Base-by-base conservation (phyloP, 202 grass and related monocot species). In the Saccharum hybrid region DNA sequence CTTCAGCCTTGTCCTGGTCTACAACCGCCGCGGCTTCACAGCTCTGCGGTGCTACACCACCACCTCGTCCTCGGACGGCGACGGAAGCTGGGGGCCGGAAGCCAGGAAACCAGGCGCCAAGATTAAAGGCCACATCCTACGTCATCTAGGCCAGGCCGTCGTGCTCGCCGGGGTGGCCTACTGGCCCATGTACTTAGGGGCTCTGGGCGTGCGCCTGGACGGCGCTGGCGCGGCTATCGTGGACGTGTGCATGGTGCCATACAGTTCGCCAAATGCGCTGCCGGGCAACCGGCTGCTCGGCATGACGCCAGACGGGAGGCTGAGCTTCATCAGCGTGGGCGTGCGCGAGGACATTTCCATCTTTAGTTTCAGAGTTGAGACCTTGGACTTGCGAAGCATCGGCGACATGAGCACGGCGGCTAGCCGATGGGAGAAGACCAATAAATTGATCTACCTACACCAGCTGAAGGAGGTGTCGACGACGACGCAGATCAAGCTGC, bases 181-280 rank as follows among this genome's bases (percentile, higher is more conserved):
- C 66, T 81, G 67, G 79, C 68, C 67, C 16, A 45, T 71, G 66
- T 9, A 43, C 34, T 52, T 21, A 6, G 66, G 15, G 8, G 79
- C 22, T 22, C 28, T 81, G 10, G 79, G 79, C 34, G 66, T 81
- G 49, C 51, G 66, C 30, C 31, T 66, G 28, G 13, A 51, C 5
- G 48, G 4, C 15, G 48, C 48, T 16, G 15, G 48, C 48, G 48
- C 48, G 14, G 15, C 5, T 3, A 8, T 36, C 33, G 18, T 38
- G 64, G 31, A 37, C 64, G 64, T 67, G 64, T 9, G 33, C 33
- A 9, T 16, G 33, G 64, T 67, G 33, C 64, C 64, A 37, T 67
- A 38, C 64, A 19, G 28, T 1, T 1, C 0, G 15, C 4, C 64
- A 67, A 3, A 38, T 33, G 16, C 18, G 16, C 0, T 19, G 16